phyloP scores from a whole-genome alignment of 306 rosid species.

The Vigna hirtella region DNA sequence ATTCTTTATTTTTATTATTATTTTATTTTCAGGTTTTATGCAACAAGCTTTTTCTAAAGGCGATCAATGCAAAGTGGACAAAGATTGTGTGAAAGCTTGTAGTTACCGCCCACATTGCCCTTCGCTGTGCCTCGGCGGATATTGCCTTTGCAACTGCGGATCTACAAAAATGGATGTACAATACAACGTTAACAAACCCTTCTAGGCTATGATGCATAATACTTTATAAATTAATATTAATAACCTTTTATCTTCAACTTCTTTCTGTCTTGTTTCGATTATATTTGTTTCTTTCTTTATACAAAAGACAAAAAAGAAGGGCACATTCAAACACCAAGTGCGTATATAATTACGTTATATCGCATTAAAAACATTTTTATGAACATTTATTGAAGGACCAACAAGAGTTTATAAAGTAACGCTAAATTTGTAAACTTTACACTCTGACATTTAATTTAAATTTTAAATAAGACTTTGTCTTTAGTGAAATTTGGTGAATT shows the following conservation, averaged over 20 bases:
- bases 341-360: no score
- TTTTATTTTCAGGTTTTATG: constrained; percentile 2
- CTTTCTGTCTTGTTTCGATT: neutral
- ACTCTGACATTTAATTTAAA: no score
- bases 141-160: neutral
- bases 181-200: neutral
- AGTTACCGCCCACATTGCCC: neutral
- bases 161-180: neutral
- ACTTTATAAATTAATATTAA: neutral
- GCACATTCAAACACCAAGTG: no score
- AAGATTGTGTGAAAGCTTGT: neutral
- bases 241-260: neutral
- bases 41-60: neutral
- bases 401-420: no score
- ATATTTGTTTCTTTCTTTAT: no score
- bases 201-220: neutral
- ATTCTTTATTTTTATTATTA: no score
- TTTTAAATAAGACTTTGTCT: no score
- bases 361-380: no score
- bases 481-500: no score
- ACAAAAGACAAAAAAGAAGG: no score
- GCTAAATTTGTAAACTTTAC: no score
- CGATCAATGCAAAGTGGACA: neutral
- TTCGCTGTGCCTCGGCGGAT: neutral
- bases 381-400: no score